Evolutionary conservation across 768 basidiomycete species (phyloP).

Genomic region (Russula sp.): DNA sequence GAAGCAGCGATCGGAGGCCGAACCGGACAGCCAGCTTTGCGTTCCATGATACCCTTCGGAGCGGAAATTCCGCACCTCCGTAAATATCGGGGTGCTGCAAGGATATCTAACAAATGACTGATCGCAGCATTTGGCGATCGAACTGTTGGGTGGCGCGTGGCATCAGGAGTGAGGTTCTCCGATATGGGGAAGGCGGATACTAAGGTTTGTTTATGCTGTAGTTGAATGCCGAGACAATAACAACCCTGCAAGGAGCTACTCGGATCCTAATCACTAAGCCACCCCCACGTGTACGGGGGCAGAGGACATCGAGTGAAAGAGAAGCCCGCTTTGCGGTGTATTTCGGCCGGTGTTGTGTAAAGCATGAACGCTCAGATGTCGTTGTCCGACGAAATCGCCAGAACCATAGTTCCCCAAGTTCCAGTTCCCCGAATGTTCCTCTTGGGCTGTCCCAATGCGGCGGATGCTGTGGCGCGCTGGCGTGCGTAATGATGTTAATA

Average conservation of each 20-base stretch:
- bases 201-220: slow-evolving; percentile 1
- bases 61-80: neutral
- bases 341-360: neutral
- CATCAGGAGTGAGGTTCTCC: too few species aligned
- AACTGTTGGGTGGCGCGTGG: neutral
- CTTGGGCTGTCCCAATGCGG: neutral
- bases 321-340: neutral
- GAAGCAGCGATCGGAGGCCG: neutral
- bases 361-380: neutral
- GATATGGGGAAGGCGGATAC: neutral
- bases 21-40: neutral
- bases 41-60: neutral
- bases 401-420: neutral
- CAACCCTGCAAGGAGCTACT: neutral
- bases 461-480: neutral
- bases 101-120: neutral
- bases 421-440: neutral
- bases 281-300: neutral
- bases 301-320: neutral
- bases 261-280: neutral
- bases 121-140: slow-evolving; percentile 2
- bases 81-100: neutral
- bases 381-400: neutral
- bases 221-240: neutral
- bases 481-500: neutral